Conservation (phyloP, 495 filamentous ascomycete species). For the Xylaria nigripes region DNA sequence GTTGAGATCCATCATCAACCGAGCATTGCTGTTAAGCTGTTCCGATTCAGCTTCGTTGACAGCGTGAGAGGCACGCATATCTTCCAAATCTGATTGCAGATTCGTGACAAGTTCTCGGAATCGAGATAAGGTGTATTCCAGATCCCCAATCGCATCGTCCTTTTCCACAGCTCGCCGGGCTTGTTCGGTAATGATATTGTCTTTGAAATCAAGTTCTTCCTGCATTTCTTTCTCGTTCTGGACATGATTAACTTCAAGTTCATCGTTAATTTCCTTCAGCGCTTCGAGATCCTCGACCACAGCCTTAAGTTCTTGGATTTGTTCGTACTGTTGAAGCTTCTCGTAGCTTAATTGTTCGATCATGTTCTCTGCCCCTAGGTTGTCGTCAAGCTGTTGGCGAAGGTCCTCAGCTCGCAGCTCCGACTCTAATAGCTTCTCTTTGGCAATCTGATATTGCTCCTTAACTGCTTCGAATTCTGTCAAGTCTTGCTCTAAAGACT, state of each 20-base stretch:
- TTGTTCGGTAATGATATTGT: conserved; percentile 70
- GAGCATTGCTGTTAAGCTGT: conserved; percentile 72
- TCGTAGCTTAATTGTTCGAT: conserved; percentile 85
- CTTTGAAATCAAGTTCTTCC: conserved; percentile 80
- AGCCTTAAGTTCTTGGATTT: conserved; percentile 71
- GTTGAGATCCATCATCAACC: conserved; percentile 93
- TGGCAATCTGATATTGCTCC: conserved; percentile 58
- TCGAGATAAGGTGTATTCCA: conserved; percentile 79
- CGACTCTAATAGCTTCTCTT: conserved; percentile 60
- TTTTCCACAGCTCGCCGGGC: conserved; percentile 53
- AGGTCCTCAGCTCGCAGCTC: conserved; percentile 80
- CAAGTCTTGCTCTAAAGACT: conserved; percentile 68
- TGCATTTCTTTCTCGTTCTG: conserved; percentile 91
- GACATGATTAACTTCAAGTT: conserved; percentile 85
- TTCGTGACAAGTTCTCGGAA: conserved; percentile 84
- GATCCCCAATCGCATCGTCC: conserved; percentile 70
- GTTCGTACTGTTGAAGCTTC: conserved; percentile 71
- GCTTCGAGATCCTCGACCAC: conserved; percentile 78
- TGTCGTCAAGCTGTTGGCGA: conserved; percentile 82
- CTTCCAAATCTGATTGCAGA: conserved; percentile 79
- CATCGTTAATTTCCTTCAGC: conserved; percentile 86
- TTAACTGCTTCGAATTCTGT: conserved; percentile 64
- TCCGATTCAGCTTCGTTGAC: conserved; percentile 88
- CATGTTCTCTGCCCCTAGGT: conserved; percentile 80
- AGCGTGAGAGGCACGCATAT: conserved; percentile 83